phyloP scores from a whole-genome alignment of 2,329 filamentous ascomycete genomes.

The Colletotrichum navitas region DNA sequence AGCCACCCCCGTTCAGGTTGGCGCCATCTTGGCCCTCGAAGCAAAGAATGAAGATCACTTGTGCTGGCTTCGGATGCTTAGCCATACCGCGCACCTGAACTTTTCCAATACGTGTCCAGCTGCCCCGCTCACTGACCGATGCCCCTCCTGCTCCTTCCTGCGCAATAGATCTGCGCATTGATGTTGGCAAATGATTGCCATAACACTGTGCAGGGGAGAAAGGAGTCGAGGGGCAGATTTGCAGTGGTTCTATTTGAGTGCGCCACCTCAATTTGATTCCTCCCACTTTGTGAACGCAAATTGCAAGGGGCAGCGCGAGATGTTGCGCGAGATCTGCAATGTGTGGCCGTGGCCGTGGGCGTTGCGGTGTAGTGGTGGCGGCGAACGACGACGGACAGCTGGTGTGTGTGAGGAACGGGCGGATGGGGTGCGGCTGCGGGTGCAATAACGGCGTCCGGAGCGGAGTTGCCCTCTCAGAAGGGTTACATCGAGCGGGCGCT shows the following conservation, averaged over 20 bases:
- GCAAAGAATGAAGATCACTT: background rate
- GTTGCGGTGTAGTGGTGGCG: conserved; percentile 12
- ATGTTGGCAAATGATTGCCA: conserved; percentile 7
- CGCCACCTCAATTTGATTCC: conserved; percentile 4
- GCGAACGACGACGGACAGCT: conserved; percentile 14
- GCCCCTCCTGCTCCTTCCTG: background rate
- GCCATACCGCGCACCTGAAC: background rate
- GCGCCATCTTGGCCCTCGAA: background rate
- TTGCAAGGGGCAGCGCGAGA: conserved; percentile 16
- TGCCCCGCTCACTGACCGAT: background rate
- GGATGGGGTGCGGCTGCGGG: no score
- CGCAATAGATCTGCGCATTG: background rate
- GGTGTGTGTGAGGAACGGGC: conserved; percentile 13
- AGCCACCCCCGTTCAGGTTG: no score
- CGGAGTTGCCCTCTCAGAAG: background rate
- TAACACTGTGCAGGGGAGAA: background rate
- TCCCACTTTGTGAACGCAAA: no score
- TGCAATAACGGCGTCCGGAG: conserved; percentile 17
- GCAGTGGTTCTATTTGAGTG: conserved; percentile 9
- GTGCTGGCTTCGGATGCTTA: background rate
- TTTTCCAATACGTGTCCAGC: conserved; percentile 3
- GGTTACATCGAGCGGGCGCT: background rate
- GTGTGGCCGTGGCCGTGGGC: conserved; percentile 2
- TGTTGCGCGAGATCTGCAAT: conserved; percentile 19
- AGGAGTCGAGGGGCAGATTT: background rate